A percentile compares a stretch with the other conserved stretches of the same genome.
Evolutionary conservation across 2,329 filamentous ascomycete genomes (phyloP).

Genomic region (Exserohilum turcica): DNA sequence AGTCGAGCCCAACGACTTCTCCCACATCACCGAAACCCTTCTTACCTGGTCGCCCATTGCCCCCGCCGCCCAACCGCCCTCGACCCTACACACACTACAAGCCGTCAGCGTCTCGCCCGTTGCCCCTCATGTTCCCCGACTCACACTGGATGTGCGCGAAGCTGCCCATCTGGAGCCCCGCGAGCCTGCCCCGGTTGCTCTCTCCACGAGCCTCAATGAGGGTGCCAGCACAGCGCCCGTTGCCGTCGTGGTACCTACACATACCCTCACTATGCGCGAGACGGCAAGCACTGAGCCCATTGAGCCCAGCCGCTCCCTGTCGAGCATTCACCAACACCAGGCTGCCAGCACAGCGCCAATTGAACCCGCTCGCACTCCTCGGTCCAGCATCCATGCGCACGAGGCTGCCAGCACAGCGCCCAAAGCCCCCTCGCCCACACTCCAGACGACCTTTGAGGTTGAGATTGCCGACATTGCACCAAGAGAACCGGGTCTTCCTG

Average conservation of each 20-base stretch:
- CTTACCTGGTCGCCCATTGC: conserved; percentile 9
- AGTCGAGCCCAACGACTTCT: conserved; percentile 15
- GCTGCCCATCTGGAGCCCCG: conserved; percentile 1
- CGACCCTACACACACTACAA: neutral
- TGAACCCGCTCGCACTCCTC: neutral
- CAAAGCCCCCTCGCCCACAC: neutral
- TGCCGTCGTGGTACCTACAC: neutral
- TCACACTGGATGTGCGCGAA: conserved; percentile 1
- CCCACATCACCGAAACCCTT: conserved; percentile 5
- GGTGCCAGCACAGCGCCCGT: neutral
- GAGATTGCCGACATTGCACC: conserved; percentile 4
- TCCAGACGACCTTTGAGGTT: neutral
- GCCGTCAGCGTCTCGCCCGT: conserved; percentile 8
- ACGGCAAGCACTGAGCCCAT: neutral
- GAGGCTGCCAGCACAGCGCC: conserved; percentile 1
- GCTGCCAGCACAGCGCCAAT: neutral
- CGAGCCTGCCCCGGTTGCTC: neutral
- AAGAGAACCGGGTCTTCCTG: neutral
- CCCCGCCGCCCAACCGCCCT: neutral
- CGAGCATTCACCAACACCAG: neutral
- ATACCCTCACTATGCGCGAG: neutral
- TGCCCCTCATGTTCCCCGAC: neutral
- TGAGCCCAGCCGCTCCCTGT: neutral
- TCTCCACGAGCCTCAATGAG: neutral
- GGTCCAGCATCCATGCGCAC: neutral